Evolutionary conservation across 345 rosid genomes (phyloP).

Genomic region (Ricinus communis): DNA sequence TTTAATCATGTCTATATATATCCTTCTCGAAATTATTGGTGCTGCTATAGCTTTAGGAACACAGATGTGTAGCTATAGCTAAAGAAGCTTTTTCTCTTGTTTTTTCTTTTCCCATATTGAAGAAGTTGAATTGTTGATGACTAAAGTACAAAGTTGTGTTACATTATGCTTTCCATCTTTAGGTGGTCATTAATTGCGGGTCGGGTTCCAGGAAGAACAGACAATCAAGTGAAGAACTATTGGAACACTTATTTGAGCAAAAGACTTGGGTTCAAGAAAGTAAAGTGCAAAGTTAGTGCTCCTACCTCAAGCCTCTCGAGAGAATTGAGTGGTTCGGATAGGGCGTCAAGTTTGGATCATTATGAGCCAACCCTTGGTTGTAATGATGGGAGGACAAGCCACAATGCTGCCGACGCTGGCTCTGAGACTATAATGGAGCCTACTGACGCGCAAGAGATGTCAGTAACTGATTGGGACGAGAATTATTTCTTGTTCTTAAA

Average conservation of each 20-base stretch:
- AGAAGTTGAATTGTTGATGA: no score
- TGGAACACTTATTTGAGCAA: conserved; percentile 50
- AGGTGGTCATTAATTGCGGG: conserved; percentile 53
- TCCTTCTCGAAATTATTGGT: no score
- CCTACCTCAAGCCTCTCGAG: no score
- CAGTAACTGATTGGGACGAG: neutral
- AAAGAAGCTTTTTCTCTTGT: no score
- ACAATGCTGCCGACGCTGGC: neutral
- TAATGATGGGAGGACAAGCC: neutral
- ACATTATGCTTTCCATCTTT: neutral
- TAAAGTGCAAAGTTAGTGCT: neutral
- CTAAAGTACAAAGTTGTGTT: no score
- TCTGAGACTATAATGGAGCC: neutral
- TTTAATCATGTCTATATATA: no score
- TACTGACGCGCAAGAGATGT: neutral
- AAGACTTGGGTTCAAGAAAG: conserved; percentile 17
- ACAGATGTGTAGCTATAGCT: no score
- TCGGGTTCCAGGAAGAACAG: conserved; percentile 48
- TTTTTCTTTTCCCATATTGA: no score
- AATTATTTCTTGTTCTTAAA: conserved; percentile 21
- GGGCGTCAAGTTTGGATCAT: neutral
- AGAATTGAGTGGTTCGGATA: neutral
- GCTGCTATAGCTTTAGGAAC: no score
- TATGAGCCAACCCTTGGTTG: no score
- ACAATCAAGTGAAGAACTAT: conserved; percentile 49